Base-by-base conservation (phyloP, 2,329 filamentous ascomycete genomes). In the Lasiodiplodia gonubiensis region DNA sequence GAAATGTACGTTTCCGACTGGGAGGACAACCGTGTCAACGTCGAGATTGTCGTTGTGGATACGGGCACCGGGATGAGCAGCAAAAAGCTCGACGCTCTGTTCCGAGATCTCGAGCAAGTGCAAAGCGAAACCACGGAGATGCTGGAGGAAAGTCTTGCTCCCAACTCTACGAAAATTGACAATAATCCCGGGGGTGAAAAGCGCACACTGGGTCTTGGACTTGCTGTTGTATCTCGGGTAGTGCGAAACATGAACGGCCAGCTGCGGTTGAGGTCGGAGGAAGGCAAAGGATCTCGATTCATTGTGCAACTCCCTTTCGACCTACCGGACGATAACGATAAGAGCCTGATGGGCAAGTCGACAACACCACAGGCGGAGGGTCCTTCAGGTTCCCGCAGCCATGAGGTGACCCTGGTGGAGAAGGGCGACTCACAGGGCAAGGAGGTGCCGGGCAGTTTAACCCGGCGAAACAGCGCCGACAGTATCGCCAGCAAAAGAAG, bases 191-290 rank as follows among this genome's bases (percentile, higher is more conserved):
- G 71, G 16, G 64, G 69, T 2, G 74, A 79, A 8, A 81, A 81
- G 64, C 80, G 81, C 11, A 89, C 88, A 0, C 79, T 97, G 1
- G 94, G 94, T 0, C 85, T 97, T 11, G 94, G 93, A 0, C 84
- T 97, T n/a, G 93, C 93, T 0, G 85, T 96, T 14, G 93, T 97
- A n/a, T 91, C 92, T 18, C 88, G 93, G 46, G 92, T 93, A 42
- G 85, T 97, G 37, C 87, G 89, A n/a, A 97, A 93, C 74, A 95
- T 97, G 92, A 90, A 94, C 68, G 94, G 93, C 0, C 93, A 97
- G 73, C 79, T 97, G 35, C 88, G 92, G 1, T 80, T 97, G 1
- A 94, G 93, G 73, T 97, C 93, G 0, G 92, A 95, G 73, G 86
- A 91, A 74, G 91, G 91, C 2, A 91, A 90, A 72, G 93, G 94